phyloP scores from a whole-genome alignment of 495 filamentous ascomycete species.

The Talaromyces ruber region DNA sequence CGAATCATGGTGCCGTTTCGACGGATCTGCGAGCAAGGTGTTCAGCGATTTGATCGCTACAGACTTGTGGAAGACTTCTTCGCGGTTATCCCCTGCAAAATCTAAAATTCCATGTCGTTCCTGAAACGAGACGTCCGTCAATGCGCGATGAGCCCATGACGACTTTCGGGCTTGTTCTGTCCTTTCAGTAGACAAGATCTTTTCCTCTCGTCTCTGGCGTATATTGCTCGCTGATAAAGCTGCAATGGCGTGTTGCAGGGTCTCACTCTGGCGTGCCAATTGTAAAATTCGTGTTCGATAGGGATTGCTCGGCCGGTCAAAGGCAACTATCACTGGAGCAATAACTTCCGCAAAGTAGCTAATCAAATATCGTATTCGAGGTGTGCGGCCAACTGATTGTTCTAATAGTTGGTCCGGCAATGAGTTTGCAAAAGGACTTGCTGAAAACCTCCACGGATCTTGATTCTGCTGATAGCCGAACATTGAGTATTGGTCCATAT shows the following conservation, averaged over 20 bases:
- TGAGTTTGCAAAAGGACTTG: conserved; percentile 11
- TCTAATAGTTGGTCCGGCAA: conserved; percentile 26
- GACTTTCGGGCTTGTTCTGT: conserved; percentile 39
- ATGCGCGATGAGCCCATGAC: conserved; percentile 39
- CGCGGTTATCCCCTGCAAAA: conserved; percentile 38
- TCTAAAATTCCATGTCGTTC: conserved; percentile 25
- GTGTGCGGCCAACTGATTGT: conserved; percentile 41
- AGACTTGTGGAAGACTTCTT: conserved; percentile 75
- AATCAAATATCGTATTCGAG: conserved; percentile 49
- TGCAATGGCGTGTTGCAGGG: conserved; percentile 85
- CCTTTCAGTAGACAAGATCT: conserved; percentile 32
- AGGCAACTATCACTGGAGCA: conserved; percentile 82
- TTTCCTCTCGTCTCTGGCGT: conserved; percentile 35
- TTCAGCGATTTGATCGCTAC: conserved; percentile 78
- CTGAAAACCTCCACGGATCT: conserved; percentile 19
- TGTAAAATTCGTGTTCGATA: conserved; percentile 78
- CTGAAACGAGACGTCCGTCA: conserved; percentile 30
- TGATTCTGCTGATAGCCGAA: not conserved
- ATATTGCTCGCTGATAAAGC: conserved; percentile 84
- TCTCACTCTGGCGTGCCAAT: conserved; percentile 68
- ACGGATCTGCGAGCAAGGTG: conserved; percentile 66
- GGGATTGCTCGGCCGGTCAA: conserved; percentile 77
- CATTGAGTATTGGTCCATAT: not conserved
- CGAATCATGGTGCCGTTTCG: conserved; percentile 70
- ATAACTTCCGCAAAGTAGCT: conserved; percentile 75